phyloP scores from a whole-genome alignment of 2,329 filamentous ascomycete species.

The Sporothrix luriei region DNA sequence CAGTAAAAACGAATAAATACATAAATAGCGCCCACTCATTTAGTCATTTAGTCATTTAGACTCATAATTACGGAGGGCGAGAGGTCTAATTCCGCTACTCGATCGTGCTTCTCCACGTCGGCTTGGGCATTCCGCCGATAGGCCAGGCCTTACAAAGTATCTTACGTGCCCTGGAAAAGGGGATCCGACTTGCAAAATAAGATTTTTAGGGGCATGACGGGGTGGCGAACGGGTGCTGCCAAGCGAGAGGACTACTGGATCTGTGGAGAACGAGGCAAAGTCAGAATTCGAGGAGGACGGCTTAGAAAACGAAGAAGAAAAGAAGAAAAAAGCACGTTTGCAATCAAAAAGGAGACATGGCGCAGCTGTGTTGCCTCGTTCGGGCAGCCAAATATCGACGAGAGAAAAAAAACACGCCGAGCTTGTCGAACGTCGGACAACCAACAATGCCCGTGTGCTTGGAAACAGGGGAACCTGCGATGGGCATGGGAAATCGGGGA shows the following conservation, averaged over 20 bases:
- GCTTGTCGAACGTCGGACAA: no score
- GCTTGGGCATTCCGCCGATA: no score
- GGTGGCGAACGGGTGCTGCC: not conserved
- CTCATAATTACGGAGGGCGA: constrained; percentile 5
- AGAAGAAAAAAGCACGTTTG: no score
- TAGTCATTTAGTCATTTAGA: no score
- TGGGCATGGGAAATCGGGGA: not conserved
- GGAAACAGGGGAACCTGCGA: not conserved
- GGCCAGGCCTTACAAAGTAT: no score
- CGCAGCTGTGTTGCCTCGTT: no score
- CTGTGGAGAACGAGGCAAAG: not conserved
- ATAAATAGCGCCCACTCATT: no score
- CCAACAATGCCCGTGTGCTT: not conserved
- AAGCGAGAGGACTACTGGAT: not conserved
- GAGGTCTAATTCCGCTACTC: not conserved
- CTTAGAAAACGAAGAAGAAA: no score
- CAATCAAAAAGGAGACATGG: no score
- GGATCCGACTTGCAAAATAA: not conserved
- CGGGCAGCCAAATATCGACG: no score
- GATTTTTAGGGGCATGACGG: not conserved
- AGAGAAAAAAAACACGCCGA: not conserved
- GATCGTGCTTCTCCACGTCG: no score
- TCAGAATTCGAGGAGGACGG: not conserved
- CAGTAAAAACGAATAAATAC: no score
- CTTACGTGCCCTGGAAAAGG: not conserved